phyloP scores from a whole-genome alignment of 164 flowering plant genomes.

The Aristolochia californica region DNA sequence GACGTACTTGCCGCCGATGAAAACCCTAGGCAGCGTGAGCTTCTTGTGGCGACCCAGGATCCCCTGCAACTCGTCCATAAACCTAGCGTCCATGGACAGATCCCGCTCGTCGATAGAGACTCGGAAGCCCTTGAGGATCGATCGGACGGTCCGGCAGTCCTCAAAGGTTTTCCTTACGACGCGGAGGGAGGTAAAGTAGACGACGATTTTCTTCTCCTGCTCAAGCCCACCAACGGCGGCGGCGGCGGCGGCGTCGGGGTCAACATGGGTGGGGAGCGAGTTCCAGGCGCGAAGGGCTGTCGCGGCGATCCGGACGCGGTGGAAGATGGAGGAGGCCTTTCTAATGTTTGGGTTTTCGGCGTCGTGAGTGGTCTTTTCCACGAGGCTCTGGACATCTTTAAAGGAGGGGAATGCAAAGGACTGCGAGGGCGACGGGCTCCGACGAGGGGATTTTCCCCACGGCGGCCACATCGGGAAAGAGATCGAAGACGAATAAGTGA shows the following conservation, averaged over 20 bases:
- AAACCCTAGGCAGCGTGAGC: conserved; percentile 42
- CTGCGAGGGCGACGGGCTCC: conserved; percentile 1
- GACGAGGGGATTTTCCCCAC: conserved; percentile 32
- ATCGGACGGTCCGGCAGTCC: conserved; percentile 51
- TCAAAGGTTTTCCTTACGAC: conserved; percentile 61
- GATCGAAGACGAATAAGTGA: not conserved
- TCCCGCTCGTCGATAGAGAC: conserved; percentile 68
- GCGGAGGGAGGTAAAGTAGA: conserved; percentile 66
- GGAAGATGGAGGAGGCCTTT: conserved; percentile 29
- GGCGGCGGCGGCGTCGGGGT: conserved; percentile 1
- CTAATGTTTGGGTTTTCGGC: conserved; percentile 2
- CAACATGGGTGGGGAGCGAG: conserved; percentile 8
- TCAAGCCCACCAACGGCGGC: not conserved
- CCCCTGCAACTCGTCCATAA: conserved; percentile 37
- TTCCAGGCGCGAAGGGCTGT: conserved; percentile 25
- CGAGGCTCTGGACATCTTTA: conserved; percentile 50
- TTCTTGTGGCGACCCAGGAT: conserved; percentile 20
- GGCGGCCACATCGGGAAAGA: conserved; percentile 42
- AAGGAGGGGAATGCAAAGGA: conserved; percentile 43
- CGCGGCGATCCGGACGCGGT: conserved; percentile 39
- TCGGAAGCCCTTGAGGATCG: conserved; percentile 47
- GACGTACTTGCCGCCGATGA: conserved; percentile 45
- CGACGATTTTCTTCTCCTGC: conserved; percentile 23
- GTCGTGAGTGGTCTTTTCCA: conserved; percentile 7
- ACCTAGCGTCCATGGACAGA: conserved; percentile 47